A percentile compares a stretch with the other conserved stretches of the same genome.
phyloP scores from a whole-genome alignment of 805 yeast species.

The Saturnispora saitoi region DNA sequence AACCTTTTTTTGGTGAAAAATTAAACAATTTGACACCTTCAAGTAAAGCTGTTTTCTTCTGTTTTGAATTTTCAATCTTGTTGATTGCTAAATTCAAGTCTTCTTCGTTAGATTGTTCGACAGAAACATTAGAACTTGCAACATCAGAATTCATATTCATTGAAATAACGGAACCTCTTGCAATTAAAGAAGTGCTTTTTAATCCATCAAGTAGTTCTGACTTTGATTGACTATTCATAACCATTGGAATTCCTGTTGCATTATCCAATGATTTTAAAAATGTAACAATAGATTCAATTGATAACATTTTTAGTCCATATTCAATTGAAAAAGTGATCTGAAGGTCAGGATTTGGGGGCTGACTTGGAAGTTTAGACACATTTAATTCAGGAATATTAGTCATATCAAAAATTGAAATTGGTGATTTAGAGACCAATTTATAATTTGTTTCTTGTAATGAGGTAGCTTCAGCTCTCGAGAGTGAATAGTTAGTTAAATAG shows the following conservation, averaged over 20 bases:
- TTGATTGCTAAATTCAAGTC: slow-evolving; percentile 59
- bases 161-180: slow-evolving; percentile 1
- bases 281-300: slow-evolving; percentile 74
- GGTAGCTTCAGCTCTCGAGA: slow-evolving; percentile 64
- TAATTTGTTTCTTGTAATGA: slow-evolving; percentile 54
- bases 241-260: slow-evolving; percentile 65
- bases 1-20: slow-evolving; percentile 76
- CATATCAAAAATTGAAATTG: slow-evolving; percentile 42
- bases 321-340: slow-evolving; percentile 58
- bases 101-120: slow-evolving; percentile 13
- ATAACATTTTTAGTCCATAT: slow-evolving; percentile 73
- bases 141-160: slow-evolving; percentile 19
- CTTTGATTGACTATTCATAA: not conserved
- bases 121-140: slow-evolving; percentile 20
- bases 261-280: slow-evolving; percentile 71
- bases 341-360: slow-evolving; percentile 47
- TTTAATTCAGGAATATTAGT: slow-evolving; percentile 69
- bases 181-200: slow-evolving; percentile 5
- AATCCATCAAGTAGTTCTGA: slow-evolving; percentile 6
- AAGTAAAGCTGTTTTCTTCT: slow-evolving; percentile 68
- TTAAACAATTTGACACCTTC: slow-evolving; percentile 78
- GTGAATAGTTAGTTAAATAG: slow-evolving; percentile 62
- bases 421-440: slow-evolving; percentile 36
- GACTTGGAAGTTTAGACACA: slow-evolving; percentile 52
- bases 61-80: slow-evolving; percentile 79